Base-by-base conservation (phyloP, 208 protist genomes). In the Acanthamoeba lugdunensis region DNA sequence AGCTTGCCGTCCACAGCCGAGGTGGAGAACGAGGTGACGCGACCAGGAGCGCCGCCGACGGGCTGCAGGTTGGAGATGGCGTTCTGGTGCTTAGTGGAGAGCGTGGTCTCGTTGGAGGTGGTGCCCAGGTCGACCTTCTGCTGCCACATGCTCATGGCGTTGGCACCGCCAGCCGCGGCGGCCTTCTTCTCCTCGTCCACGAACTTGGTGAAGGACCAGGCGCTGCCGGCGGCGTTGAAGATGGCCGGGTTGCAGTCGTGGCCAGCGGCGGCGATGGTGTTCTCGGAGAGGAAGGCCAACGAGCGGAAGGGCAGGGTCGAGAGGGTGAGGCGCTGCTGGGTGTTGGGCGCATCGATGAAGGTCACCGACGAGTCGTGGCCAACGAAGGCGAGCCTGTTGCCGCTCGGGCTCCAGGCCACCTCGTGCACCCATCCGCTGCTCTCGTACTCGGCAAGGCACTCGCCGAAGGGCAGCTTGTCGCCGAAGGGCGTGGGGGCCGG, bases 391-490 rank as follows among this genome's bases (percentile, higher is more conserved):
- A 98, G 93, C 3, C 48, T 81, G 58, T 97, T 95, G 58, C 97
- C 98, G 52, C 50, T 88, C 48, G 97, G 97, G 21, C 96, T 97
- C 89, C 95, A 98, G 28, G 91, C 84, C 1, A 98, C 96, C 28
- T 67, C 93, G 41, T 98, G 96, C 13, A 98, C 97, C 98, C 98
- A 98, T 33, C 95, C 54, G 85, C 75, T 90, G 79, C 84, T 73
- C n/a, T 93, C 69, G 52, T 97, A 97, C 82, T 95, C 85, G 84
- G 90, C 90, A 11, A 93, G 67, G 50, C n/a, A 48, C 56, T 93
- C 69, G 28, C 97, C 97, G 84, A 98, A 98, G 71, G 92, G 58
- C 8, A 94, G 37, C 67, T 96, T 95, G 9, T 63, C 94, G 52
- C 95, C 96, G 16, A 95, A 96, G 85, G 95, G 95, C 41, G 90